Base-by-base conservation (phyloP, 2,329 filamentous ascomycete species). In the Cladosporium sp. region DNA sequence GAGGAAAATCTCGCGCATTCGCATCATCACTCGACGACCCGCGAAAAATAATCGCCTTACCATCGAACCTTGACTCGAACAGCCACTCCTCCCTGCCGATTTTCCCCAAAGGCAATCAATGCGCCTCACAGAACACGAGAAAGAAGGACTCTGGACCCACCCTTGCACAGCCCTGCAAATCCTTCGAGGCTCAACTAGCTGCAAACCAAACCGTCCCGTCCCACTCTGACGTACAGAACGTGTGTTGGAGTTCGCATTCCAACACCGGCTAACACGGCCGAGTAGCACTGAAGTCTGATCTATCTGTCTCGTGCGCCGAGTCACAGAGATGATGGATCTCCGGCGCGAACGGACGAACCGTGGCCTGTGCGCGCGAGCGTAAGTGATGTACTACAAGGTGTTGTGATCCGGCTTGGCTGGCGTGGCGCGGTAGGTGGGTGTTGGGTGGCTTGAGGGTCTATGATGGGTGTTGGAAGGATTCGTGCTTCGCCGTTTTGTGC, bases 51-150 rank as follows among this genome's bases (percentile, higher is more conserved):
- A 55, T 34, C 14, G 52, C 52, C 52, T 55, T 34, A 8, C 52
- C 28, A 55, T 55, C 28, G 18, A 34, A 55, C 7, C 28, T 55
- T 55, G 30, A 21, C 52, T 55, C 28, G 30, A 55, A n/a, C 58
- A 28, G 36, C 58, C 58, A 28, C 58, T 28, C 18, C 18, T 58
- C 54, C 24, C 30, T 11, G 30, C 21, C 57, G 24, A 24, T 24
- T 24, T 24, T 24, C 24, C 24, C 24, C 34, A 60, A 44, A 60
- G 30, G 58, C 58, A 60, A 44, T 60, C 38, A 15, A 58, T 30
- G 47, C 26, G 26, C 58, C 38, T 60, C 21, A 32, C 14, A 58
- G 26, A 32, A 58, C 30, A 87, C 97, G 41, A 18, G 28, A 34
- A 55, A 55, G 18, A 32, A 30, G 28, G 52, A 30, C 51, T 30